A percentile compares a stretch with the other conserved stretches of the same genome.
phyloP scores from a whole-genome alignment of 164 flowering plant genomes.

The Nelumbo lutea region DNA sequence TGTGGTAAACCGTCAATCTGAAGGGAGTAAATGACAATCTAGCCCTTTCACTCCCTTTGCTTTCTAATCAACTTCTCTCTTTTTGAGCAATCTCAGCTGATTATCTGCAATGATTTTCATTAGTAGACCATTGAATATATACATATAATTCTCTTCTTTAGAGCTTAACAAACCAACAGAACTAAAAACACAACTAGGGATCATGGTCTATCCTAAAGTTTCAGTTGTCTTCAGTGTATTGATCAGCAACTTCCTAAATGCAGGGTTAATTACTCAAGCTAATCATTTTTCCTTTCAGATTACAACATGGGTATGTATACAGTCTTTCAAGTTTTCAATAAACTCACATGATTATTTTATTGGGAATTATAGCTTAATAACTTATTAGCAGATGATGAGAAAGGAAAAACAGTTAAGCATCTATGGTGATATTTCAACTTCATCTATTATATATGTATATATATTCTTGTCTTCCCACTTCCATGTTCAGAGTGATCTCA shows the following conservation, averaged over 20 bases:
- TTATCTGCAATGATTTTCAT: not conserved
- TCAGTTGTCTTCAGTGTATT: not conserved
- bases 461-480: not conserved
- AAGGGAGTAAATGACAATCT: conserved; percentile 9
- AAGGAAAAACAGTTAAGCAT: too few relatives aligned
- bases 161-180: not conserved
- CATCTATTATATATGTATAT: too few relatives aligned
- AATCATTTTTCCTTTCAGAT: not conserved
- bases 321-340: too few relatives aligned
- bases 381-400: too few relatives aligned
- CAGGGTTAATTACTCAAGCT: not conserved
- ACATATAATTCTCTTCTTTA: not conserved
- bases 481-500: not conserved
- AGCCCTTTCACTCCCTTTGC: not conserved
- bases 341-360: too few relatives aligned
- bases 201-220: not conserved
- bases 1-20: conserved; percentile 28
- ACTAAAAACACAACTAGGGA: not conserved
- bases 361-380: too few relatives aligned
- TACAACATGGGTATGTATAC: too few relatives aligned
- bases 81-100: conserved; percentile 13
- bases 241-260: not conserved
- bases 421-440: too few relatives aligned
- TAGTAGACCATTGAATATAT: too few relatives aligned
- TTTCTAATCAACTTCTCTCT: not conserved